A percentile compares a stretch with the other conserved stretches of the same genome.
Conservation (phyloP, 2,329 filamentous ascomycete species). For the Exophiala aquamarina region DNA sequence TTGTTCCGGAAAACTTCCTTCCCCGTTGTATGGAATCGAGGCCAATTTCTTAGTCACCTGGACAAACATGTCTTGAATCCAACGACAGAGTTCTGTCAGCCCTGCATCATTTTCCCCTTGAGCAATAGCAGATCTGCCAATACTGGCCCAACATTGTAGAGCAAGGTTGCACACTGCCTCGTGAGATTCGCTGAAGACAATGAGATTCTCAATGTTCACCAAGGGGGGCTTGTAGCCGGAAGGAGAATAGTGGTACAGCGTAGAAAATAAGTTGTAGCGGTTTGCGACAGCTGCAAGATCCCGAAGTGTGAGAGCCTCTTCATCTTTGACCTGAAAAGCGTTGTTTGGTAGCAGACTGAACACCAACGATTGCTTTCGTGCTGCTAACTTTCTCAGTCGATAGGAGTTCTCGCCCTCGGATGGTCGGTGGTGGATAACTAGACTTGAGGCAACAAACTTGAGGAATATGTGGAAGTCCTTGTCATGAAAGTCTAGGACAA, state of each 20-base stretch:
- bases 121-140: slow-evolving; percentile 10
- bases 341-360: slow-evolving; percentile 25
- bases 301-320: slow-evolving; percentile 8
- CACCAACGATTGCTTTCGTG: slow-evolving; percentile 20
- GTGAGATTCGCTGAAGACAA: slow-evolving; percentile 22
- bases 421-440: slow-evolving; percentile 2
- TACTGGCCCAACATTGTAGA: slow-evolving; percentile 19
- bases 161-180: slow-evolving; percentile 16
- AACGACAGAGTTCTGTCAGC: slow-evolving; percentile 11
- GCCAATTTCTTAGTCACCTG: slow-evolving; percentile 14
- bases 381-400: slow-evolving; percentile 4
- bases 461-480: slow-evolving; percentile 25
- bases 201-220: slow-evolving; percentile 13
- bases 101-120: slow-evolving; percentile 2
- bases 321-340: slow-evolving; percentile 14
- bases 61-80: slow-evolving; percentile 19
- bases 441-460: slow-evolving; percentile 19
- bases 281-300: slow-evolving; percentile 20
- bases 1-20: neutral
- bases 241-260: slow-evolving; percentile 23
- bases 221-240: slow-evolving; percentile 15
- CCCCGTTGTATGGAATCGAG: slow-evolving; percentile 1
- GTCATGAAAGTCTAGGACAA: slow-evolving; percentile 13
- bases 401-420: neutral
- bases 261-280: slow-evolving; percentile 19